Percentiles rank a stretch among this genome's conserved stretches.
Conservation (phyloP, 1,284 basidiomycete genomes). For the Leccinum discolor region DNA sequence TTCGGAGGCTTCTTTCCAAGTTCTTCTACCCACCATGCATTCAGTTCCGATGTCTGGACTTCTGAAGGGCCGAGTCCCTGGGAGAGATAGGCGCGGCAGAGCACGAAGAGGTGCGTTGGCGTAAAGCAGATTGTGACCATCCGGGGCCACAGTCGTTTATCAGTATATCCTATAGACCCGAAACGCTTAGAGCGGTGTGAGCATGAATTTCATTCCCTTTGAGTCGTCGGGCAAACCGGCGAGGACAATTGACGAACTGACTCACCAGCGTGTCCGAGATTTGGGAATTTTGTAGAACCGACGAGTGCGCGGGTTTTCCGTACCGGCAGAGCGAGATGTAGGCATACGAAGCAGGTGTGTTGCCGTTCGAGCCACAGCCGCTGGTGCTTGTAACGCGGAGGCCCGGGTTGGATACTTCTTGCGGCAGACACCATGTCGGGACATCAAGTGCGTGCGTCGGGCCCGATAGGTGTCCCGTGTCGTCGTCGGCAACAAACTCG, state of each 20-base stretch:
- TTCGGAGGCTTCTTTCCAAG: conserved; percentile 64
- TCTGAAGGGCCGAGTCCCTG: background rate
- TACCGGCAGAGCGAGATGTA: too few species aligned
- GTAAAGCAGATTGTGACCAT: background rate
- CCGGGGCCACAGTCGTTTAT: too few species aligned
- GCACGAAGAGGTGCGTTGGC: background rate
- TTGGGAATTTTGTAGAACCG: background rate
- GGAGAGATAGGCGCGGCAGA: background rate
- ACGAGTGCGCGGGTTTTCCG: background rate
- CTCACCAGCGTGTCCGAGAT: too few species aligned
- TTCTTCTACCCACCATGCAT: conserved; percentile 81
- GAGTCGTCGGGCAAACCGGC: too few species aligned
- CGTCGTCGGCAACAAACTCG: too few species aligned
- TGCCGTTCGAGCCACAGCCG: too few species aligned
- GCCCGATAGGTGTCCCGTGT: too few species aligned
- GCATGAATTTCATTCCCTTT: too few species aligned
- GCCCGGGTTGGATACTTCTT: background rate
- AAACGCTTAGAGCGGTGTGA: too few species aligned
- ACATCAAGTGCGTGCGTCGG: background rate
- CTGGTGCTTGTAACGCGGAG: too few species aligned
- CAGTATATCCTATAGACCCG: background rate
- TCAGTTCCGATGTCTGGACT: conserved; percentile 61
- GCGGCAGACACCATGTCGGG: background rate
- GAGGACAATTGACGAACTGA: too few species aligned
- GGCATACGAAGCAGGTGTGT: too few species aligned